A percentile compares a stretch with the other conserved stretches of the same genome.
These are phyloP conservation scores for Chenopodium formosanum DNA, from an alignment of 148 eudicot genomes.

Conservation along the genomic window DNA sequence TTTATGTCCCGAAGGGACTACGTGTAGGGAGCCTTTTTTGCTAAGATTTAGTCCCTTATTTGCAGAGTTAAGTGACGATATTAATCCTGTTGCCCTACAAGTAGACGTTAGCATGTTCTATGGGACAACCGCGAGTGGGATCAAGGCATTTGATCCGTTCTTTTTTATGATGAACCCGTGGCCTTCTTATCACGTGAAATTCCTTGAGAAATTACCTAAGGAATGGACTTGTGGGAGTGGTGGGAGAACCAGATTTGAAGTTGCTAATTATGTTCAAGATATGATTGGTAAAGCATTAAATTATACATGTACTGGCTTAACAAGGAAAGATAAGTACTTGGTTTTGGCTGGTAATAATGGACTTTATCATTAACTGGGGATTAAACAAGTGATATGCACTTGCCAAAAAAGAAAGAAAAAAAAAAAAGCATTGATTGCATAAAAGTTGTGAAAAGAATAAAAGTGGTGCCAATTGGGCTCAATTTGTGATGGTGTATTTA, in stretches of 20 bases:
- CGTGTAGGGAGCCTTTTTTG: slow-evolving; percentile 34
- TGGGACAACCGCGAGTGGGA: slow-evolving; percentile 32
- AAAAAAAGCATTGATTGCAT: too few relatives aligned
- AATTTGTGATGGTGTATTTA: too few relatives aligned
- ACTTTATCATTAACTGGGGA: not conserved
- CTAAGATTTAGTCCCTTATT: slow-evolving; percentile 36
- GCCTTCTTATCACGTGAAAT: slow-evolving; percentile 18
- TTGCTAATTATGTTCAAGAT: slow-evolving; percentile 38
- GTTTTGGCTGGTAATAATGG: slow-evolving; percentile 37
- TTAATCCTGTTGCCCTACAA: slow-evolving; percentile 18
- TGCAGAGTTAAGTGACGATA: slow-evolving; percentile 24
- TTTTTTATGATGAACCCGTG: slow-evolving; percentile 27
- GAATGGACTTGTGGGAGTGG: slow-evolving; percentile 28
- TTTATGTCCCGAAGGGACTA: slow-evolving; percentile 34
- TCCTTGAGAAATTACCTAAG: slow-evolving; percentile 31
- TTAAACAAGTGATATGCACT: too few relatives aligned
- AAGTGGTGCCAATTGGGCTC: too few relatives aligned
- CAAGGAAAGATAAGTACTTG: slow-evolving; percentile 40
- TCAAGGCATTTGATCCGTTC: slow-evolving; percentile 29
- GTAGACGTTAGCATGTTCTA: slow-evolving; percentile 21
- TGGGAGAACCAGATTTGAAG: slow-evolving; percentile 30
- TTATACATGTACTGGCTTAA: slow-evolving; percentile 31
- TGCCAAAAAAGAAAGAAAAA: too few relatives aligned
- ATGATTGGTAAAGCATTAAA: slow-evolving; percentile 33
- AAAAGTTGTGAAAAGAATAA: too few relatives aligned